Evolutionary conservation across 345 rosid genomes (phyloP), one percentile per base, ranked within the genome.

Genomic region (Heritiera littoralis): DNA sequence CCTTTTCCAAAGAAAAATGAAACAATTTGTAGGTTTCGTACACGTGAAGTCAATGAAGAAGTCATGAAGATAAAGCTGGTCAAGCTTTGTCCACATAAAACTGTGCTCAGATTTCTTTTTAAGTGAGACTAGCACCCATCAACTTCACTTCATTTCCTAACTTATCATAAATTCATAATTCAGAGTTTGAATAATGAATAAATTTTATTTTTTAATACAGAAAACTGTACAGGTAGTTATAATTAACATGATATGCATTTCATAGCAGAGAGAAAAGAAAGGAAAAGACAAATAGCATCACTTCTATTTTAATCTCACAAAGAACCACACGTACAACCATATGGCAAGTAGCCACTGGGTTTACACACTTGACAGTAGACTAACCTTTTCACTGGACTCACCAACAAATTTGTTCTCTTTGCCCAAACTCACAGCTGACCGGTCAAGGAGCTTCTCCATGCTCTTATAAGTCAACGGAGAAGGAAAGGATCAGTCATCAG

Each of bases 391-490:
- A 63, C 60, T 73, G 63, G 86, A 67, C 77, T 63, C 72, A 64
- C 65, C 82, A 56, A 41, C 71, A 73, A 3, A n/a, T 49, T 70
- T 78, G 72, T 41, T 77, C 63, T 63, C 76, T 76, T 66, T 72
- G 3, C 77, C 86, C 41, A 59, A 70, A 51, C 9, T 66, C 67
- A 38, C 61, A 4, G 81, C 76, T 32, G 88, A 84, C 30, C 28
- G 55, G 80, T 87, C 84, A 74, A 87, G 77, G 41, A 88, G 85
- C 77, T 80, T 85, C 43, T 74, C 76, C 88, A 88, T 85, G 85
- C 92, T 87, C 93, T 90, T 81, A 81, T 80, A 51, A 56, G 30
- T 52, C 30, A 77, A 60, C 11, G 59, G 18, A 61, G 48, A 63
- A 15, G 64, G 35, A n/a, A 70, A 70, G 14, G 14, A 55, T 52